Evolutionary conservation across 768 basidiomycete genomes (phyloP).

Genomic region (Dacryopinax primogenitus): DNA sequence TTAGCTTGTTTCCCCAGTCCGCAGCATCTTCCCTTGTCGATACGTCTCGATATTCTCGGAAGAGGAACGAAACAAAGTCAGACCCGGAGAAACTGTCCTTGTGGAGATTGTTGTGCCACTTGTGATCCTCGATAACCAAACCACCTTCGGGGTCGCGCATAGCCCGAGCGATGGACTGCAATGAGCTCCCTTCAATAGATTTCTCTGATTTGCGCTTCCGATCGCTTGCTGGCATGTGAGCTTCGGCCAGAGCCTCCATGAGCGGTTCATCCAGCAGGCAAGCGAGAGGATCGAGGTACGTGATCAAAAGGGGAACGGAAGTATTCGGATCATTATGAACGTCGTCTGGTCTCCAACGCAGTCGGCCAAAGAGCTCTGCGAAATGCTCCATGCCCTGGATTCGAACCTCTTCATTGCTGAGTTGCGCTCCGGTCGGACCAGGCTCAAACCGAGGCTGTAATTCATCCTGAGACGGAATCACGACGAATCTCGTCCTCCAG

Average conservation of each 20-base stretch:
- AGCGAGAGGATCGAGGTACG: conserved; percentile 68
- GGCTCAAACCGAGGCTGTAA: conserved; percentile 35
- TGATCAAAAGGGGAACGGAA: conserved; percentile 48
- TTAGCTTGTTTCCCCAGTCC: conserved; percentile 64
- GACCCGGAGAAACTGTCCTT: conserved; percentile 78
- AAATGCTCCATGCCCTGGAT: conserved; percentile 85
- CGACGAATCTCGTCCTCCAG: conserved; percentile 87
- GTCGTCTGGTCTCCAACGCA: conserved; percentile 47
- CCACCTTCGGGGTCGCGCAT: conserved; percentile 74
- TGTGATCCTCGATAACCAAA: conserved; percentile 67
- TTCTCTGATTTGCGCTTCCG: conserved; percentile 74
- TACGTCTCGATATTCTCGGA: conserved; percentile 82
- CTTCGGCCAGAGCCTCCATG: conserved; percentile 66
- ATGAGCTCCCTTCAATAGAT: conserved; percentile 53
- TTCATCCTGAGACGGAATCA: conserved; percentile 72
- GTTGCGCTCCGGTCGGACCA: conserved; percentile 54
- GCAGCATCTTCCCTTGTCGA: conserved; percentile 65
- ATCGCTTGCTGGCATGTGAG: conserved; percentile 40
- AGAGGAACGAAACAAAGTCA: conserved; percentile 82
- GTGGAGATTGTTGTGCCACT: conserved; percentile 66
- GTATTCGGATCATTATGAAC: background rate
- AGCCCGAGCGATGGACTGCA: conserved; percentile 55
- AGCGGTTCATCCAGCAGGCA: conserved; percentile 69
- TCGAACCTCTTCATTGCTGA: conserved; percentile 78
- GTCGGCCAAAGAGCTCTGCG: conserved; percentile 71